Base-by-base conservation (phyloP, 1,139 yeast species). In the Geotrichum bryndzae region DNA sequence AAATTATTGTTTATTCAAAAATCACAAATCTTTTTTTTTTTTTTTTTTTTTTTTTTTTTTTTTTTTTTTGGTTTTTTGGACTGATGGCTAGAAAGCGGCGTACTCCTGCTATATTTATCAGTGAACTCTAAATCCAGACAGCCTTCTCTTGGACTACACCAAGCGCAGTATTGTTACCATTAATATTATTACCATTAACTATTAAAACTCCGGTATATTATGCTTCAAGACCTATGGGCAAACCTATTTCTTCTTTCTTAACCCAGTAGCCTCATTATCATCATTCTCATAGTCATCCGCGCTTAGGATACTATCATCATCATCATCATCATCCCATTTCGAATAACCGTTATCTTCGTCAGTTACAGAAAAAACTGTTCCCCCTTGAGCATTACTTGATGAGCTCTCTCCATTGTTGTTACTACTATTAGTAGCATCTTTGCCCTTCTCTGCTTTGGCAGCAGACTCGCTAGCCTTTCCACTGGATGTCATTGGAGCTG, bases 281-380 rank as follows among this genome's bases (percentile, higher is more conserved):
- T 54, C 65, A 29, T 58, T 61, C n/a, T 61, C 64, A 25, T 63
- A 67, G 18, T 64, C 65, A 48, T 61, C 65, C 15, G 52, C 67
- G 48, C 65, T 64, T 25, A 66, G 55, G 27, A 64, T 61, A 25
- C 63, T 60, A 18, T 18, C 18, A 41, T 58, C 61, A 41, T 68
- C 67, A 46, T 67, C 70, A 41, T 65, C 66, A 15, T 66, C 68
- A 35, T 63, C 61, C 68, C 68, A 68, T 53, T 65, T 65, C 48
- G 67, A 68, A 45, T 67, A 66, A 11, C 63, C 61, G 46, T 63
- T 66, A 11, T 66, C 67, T 51, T 66, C 69, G 52, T 66, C 69
- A 3, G 61, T 68, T 8, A 68, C 68, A 13, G 68, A 65, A 57
- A 68, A 68, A 57, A 68, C 64, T 6, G 68, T 64, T 22, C 63